Percentiles rank a stretch among this genome's conserved stretches.
Conservation (phyloP, 2,329 filamentous ascomycete genomes). For the Verticillium longisporum region DNA sequence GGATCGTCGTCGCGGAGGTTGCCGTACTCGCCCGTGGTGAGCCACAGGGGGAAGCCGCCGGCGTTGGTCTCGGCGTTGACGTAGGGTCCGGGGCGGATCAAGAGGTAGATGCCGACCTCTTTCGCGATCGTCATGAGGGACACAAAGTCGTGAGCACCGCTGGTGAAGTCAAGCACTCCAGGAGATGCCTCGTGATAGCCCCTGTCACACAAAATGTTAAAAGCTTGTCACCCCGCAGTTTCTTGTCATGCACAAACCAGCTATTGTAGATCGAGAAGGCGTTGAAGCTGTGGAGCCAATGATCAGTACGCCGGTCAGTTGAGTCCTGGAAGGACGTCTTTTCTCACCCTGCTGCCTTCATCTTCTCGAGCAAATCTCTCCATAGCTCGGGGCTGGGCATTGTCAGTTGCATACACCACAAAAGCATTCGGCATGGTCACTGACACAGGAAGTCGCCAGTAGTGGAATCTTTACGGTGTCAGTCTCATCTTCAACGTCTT, state of each 20-base stretch:
- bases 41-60: conserved; percentile 56
- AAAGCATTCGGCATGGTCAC: neutral
- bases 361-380: conserved; percentile 33
- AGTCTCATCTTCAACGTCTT: neutral
- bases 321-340: neutral
- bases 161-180: conserved; percentile 26
- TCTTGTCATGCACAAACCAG: conserved; percentile 12
- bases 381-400: conserved; percentile 24
- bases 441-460: conserved; percentile 34
- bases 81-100: conserved; percentile 51
- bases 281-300: conserved; percentile 24
- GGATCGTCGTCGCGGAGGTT: conserved; percentile 44
- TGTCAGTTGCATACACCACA: neutral
- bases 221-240: no score
- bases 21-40: conserved; percentile 54
- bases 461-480: conserved; percentile 25
- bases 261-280: conserved; percentile 34
- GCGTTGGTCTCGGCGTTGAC: conserved; percentile 58
- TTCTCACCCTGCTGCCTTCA: conserved; percentile 31
- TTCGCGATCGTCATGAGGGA: conserved; percentile 37
- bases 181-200: conserved; percentile 29
- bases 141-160: conserved; percentile 37
- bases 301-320: neutral
- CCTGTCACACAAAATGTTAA: conserved; percentile 5
- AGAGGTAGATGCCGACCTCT: conserved; percentile 31